Base-by-base conservation (phyloP, 2,329 filamentous ascomycete genomes). In the Aspergillus tanneri region DNA sequence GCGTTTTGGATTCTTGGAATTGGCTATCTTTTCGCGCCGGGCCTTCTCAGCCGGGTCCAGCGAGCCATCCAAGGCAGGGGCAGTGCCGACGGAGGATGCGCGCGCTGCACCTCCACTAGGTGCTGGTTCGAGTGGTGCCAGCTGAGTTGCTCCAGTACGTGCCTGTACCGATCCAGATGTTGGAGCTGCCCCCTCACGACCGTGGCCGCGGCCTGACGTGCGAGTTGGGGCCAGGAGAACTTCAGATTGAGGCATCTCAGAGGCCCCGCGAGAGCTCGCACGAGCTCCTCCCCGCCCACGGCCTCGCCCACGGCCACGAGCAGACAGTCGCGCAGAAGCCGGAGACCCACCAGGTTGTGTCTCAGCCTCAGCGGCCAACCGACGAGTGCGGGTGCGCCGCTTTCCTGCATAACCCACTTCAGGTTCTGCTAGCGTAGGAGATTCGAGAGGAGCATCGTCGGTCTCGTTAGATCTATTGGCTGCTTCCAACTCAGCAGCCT, bases 1-100 rank as follows among this genome's bases (percentile, higher is more conserved):
- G 22, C 71, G 64, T 48, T 71, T 71, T 4, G 71, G 71, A 40
- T 73, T 73, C 56, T 73, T 72, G 16, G 71, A 72, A 45, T 72
- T 70, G 35, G 63, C 60, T 35, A 73, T 72, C 52, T 72, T 72
- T 40, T 67, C 57, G 14, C 61, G 67, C 38, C 67, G 64, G 14
- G 64, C 65, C 23, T 66, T 53, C 36, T 70, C 68, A 2, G 52
- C 52, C 11, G 60, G 48, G 28, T 64, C 62, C 19, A 67, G 37
- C 10, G 58, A 49, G 16, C 64, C 63, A 10, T 48, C 58, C 16
- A 51, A 50, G 10, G 50, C 43, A 5, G 53, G 36, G 9, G 43
- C 45, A 11, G 52, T 30, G 5, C 56, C 46, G 21, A 53, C 45
- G 6, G 42, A 39, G 16, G 57, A 28, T 18, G 41, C 40, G 10